Evolutionary conservation across 129 eudicot species (phyloP).

Genomic region (Mikania micrantha): DNA sequence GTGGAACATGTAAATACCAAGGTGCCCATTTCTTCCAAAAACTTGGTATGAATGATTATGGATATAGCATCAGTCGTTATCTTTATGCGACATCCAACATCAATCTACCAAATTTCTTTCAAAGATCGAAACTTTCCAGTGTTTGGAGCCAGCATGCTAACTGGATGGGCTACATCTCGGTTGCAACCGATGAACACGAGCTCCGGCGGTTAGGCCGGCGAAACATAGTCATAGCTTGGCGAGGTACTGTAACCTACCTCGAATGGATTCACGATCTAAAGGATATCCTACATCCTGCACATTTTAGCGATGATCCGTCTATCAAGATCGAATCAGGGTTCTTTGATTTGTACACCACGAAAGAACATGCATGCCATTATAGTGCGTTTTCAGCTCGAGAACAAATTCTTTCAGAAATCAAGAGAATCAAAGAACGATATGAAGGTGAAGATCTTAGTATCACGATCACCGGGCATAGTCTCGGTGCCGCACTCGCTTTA

Average conservation of each 20-base stretch:
- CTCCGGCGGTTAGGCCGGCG: conserved; percentile 52
- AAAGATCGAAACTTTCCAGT: conserved; percentile 40
- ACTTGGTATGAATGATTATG: conserved; percentile 44
- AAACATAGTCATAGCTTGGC: conserved; percentile 63
- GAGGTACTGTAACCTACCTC: conserved; percentile 74
- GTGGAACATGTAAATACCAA: conserved; percentile 70
- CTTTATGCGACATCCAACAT: conserved; percentile 73
- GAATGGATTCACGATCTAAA: conserved; percentile 81
- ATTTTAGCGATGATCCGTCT: conserved; percentile 54
- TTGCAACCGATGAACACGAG: conserved; percentile 43
- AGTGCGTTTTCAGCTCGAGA: conserved; percentile 78
- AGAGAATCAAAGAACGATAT: conserved; percentile 40
- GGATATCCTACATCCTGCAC: conserved; percentile 62
- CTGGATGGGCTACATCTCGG: conserved; percentile 84
- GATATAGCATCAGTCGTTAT: conserved; percentile 45
- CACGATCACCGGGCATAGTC: conserved; percentile 71
- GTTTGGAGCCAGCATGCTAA: conserved; percentile 83
- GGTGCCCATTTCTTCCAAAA: conserved; percentile 50
- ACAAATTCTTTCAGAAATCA: conserved; percentile 54
- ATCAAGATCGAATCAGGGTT: conserved; percentile 73
- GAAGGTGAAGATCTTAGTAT: conserved; percentile 51
- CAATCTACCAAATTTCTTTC: conserved; percentile 65
- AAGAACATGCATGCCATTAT: conserved; percentile 44
- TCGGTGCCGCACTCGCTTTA: conserved; percentile 66
- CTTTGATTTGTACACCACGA: conserved; percentile 61